Evolutionary conservation across 179 eudicot genomes (phyloP), one percentile per base, ranked within the genome.

Genomic region (Carnegiea gigantea): DNA sequence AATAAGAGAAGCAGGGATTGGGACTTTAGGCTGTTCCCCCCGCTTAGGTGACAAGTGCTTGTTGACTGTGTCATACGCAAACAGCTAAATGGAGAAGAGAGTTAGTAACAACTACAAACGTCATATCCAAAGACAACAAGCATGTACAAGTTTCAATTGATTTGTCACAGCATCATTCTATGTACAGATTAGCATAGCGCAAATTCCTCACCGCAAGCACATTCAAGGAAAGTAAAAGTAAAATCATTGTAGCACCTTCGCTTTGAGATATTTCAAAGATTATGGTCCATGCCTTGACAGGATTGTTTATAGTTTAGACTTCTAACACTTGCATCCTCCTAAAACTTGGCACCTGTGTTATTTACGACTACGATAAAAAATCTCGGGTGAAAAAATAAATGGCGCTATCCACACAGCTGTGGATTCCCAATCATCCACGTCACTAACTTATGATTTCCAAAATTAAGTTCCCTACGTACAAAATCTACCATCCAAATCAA

Each of bases 31-130:
- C 73, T 90, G 82, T 79, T 92, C 98, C 49, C 97, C 97, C 20
- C 86, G 86, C 89, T 92, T 92, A 18, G 97, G 84, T 36, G 96
- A 85, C 84, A 96, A 81, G 30, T 81, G 78, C 89, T 92, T 96
- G 86, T 91, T 94, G 76, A 94, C 93, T 4, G 99, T 92, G 75
- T 96, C 98, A 48, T 92, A 96, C 18, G 89, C 92, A 80, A 96
- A 89, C 80, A 96, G 87, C 99, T 96, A 88, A 82, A 90, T 40
- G 9, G 1, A 48, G 77, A 15, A 62, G 62, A 62, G 0, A 23
- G n/a, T 62, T 62, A 62, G 68, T 62, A n/a, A 23, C 33, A 23
- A 62, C 14, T 62, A 14, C 14, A 9, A 62, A 62, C 30, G n/a
- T 23, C 23, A n/a, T n/a, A 23, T 11, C 57, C 14, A 9, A 51